Percentiles rank a stretch among this genome's conserved stretches.
phyloP scores from a whole-genome alignment of 2,329 filamentous ascomycete genomes.

The Volutella citrinella region DNA sequence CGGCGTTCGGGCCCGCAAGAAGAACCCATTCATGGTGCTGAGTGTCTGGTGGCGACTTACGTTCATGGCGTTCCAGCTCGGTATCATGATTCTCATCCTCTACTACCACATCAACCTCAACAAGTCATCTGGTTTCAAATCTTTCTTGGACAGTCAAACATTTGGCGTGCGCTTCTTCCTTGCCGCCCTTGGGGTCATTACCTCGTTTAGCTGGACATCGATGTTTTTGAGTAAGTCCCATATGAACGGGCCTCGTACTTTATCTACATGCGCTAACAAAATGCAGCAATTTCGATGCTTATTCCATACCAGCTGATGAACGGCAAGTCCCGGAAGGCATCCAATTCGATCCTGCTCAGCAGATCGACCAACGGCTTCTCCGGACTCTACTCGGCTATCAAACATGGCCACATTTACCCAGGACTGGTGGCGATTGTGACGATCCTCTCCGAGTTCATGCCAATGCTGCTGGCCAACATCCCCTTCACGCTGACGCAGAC shows the following conservation, averaged over 20 bases:
- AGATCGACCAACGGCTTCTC: constrained; percentile 44
- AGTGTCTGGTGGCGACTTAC: constrained; percentile 33
- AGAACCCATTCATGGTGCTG: constrained; percentile 35
- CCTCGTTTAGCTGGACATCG: constrained; percentile 40
- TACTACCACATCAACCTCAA: constrained; percentile 36
- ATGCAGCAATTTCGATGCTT: constrained; percentile 42
- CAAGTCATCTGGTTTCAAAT: constrained; percentile 28
- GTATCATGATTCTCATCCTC: constrained; percentile 35
- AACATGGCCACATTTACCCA: constrained; percentile 34
- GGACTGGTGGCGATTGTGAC: constrained; percentile 39
- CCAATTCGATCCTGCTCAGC: constrained; percentile 38
- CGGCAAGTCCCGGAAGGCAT: constrained; percentile 28
- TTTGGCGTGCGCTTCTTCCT: constrained; percentile 45
- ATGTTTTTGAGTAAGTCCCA: constrained; percentile 33
- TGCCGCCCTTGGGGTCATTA: constrained; percentile 39
- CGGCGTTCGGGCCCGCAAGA: constrained; percentile 4
- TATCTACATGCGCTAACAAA: constrained; percentile 1
- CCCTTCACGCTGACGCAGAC: constrained; percentile 43
- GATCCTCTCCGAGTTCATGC: constrained; percentile 48
- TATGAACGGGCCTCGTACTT: rapidly evolving
- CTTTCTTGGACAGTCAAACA: constrained; percentile 38
- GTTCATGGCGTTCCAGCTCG: constrained; percentile 32
- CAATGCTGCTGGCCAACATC: constrained; percentile 46
- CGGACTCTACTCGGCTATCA: constrained; percentile 32
- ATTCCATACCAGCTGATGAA: constrained; percentile 42